These are phyloP conservation scores for Dryas alaskensis DNA, from an alignment of 306 rosid species.

Conservation along the genomic window DNA sequence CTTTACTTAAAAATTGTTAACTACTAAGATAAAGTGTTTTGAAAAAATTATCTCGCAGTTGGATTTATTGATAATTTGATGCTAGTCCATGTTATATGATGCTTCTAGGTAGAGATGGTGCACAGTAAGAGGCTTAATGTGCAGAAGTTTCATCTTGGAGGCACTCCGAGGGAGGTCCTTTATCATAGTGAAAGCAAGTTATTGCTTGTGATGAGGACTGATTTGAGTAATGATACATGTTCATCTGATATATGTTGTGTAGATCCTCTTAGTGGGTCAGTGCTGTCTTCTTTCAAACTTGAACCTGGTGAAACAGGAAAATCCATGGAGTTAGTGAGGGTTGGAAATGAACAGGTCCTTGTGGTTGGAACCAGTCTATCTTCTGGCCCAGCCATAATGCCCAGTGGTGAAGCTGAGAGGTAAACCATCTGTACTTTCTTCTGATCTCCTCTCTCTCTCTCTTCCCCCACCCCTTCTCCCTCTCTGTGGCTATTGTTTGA, in stretches of 20 bases:
- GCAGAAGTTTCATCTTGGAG: slow-evolving; percentile 85
- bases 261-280: slow-evolving; percentile 78
- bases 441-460: slow-evolving; percentile 4
- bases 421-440: slow-evolving; percentile 30
- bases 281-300: slow-evolving; percentile 72
- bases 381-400: slow-evolving; percentile 75
- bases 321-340: slow-evolving; percentile 76
- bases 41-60: slow-evolving; percentile 9
- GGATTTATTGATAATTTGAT: slow-evolving; percentile 25
- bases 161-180: slow-evolving; percentile 89
- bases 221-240: slow-evolving; percentile 53
- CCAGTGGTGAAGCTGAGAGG: slow-evolving; percentile 92
- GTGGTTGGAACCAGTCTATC: slow-evolving; percentile 82
- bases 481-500: background rate
- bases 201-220: slow-evolving; percentile 92
- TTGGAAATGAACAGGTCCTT: slow-evolving; percentile 79
- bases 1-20: background rate
- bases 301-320: slow-evolving; percentile 85
- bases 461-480: background rate
- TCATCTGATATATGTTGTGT: slow-evolving; percentile 81
- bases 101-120: slow-evolving; percentile 90
- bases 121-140: slow-evolving; percentile 89
- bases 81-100: slow-evolving; percentile 25
- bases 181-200: slow-evolving; percentile 83
- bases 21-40: too few relatives aligned